Conservation (phyloP, 768 basidiomycete genomes). For the Boletus patriciae region DNA sequence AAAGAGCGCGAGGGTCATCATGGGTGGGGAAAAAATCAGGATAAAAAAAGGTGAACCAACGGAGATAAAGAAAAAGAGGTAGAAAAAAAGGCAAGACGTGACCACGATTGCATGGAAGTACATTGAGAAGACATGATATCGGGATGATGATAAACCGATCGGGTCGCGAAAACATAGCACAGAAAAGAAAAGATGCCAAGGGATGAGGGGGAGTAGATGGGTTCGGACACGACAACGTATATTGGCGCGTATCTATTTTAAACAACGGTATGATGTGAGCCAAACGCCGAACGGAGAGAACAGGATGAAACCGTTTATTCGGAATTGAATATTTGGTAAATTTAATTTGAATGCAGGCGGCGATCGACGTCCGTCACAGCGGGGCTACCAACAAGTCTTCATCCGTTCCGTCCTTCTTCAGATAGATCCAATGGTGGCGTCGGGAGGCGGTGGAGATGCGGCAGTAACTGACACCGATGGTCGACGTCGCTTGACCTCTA, state of each 20-base stretch:
- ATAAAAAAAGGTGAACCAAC: background rate
- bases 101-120: constrained; percentile 19
- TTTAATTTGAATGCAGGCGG: constrained; percentile 17
- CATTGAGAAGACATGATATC: constrained; percentile 14
- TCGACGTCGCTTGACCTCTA: constrained; percentile 37
- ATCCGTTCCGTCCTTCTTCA: constrained; percentile 13
- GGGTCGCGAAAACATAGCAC: constrained; percentile 1
- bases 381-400: background rate
- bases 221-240: constrained; percentile 1
- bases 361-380: constrained; percentile 12
- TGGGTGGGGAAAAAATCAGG: constrained; percentile 4
- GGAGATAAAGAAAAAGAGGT: background rate
- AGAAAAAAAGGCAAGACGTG: background rate
- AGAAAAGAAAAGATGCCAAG: constrained; percentile 4
- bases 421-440: constrained; percentile 20
- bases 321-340: constrained; percentile 20
- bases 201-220: background rate
- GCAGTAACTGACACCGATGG: constrained; percentile 32
- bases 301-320: background rate
- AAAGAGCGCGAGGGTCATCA: background rate
- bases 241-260: constrained; percentile 22
- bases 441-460: constrained; percentile 27
- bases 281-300: constrained; percentile 8
- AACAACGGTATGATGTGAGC: constrained; percentile 16
- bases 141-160: constrained; percentile 3